These are phyloP conservation scores for Suhomyces kilbournensis DNA, from an alignment of 805 yeast species.

Conservation along the genomic window DNA sequence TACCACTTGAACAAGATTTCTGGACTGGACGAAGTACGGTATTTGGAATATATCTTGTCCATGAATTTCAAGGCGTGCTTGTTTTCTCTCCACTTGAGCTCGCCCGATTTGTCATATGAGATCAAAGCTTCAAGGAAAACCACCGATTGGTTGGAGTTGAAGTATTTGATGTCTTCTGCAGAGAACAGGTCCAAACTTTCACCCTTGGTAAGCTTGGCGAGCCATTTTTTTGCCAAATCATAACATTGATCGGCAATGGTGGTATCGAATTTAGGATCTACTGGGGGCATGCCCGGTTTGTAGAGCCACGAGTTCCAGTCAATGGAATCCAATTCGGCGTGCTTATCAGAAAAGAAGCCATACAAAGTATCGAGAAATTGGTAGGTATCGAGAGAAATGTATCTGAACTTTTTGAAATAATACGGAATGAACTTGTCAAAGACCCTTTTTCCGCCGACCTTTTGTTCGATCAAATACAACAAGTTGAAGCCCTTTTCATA, in stretches of 20 bases:
- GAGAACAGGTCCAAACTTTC: slow-evolving; percentile 34
- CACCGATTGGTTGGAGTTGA: slow-evolving; percentile 73
- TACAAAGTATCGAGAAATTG: slow-evolving; percentile 75
- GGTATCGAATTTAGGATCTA: slow-evolving; percentile 75
- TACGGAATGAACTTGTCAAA: slow-evolving; percentile 80
- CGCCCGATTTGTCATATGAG: slow-evolving; percentile 42
- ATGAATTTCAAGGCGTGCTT: slow-evolving; percentile 29
- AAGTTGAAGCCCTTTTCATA: slow-evolving; percentile 37
- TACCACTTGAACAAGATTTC: slow-evolving; percentile 82
- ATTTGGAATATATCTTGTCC: slow-evolving; percentile 34
- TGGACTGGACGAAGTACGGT: slow-evolving; percentile 61
- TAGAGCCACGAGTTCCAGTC: slow-evolving; percentile 88
- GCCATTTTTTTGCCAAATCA: slow-evolving; percentile 66
- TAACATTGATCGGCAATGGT: slow-evolving; percentile 72
- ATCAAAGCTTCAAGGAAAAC: slow-evolving; percentile 73
- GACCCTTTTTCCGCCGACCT: slow-evolving; percentile 58
- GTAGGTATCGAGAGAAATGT: slow-evolving; percentile 73
- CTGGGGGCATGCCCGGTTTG: slow-evolving; percentile 83
- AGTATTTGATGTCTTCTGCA: slow-evolving; percentile 48
- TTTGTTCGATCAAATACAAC: slow-evolving; percentile 67
- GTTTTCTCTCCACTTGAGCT: slow-evolving; percentile 37
- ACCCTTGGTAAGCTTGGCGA: slow-evolving; percentile 26
- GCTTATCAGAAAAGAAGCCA: slow-evolving; percentile 54
- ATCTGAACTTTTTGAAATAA: slow-evolving; percentile 69
- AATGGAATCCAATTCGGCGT: slow-evolving; percentile 55